Evolutionary conservation across 1,284 basidiomycete species (phyloP), one percentile per base, ranked within the genome.

Genomic region (Fomitiporia mediterranea): DNA sequence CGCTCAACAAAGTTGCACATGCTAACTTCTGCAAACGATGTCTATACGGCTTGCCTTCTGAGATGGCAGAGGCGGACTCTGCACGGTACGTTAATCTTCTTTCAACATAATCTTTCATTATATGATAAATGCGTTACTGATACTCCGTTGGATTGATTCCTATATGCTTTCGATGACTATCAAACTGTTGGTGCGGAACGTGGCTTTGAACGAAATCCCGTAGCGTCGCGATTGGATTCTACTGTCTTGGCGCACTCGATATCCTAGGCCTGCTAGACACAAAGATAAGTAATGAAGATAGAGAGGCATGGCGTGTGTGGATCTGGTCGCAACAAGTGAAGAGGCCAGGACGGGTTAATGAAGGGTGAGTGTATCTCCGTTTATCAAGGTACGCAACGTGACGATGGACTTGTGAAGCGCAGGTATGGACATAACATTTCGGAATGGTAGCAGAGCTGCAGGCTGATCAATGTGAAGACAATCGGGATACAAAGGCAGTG

Each of bases 181-280:
- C n/a, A n/a, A n/a, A n/a, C n/a, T n/a, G n/a, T n/a, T n/a, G n/a
- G n/a, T n/a, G n/a, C n/a, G n/a, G n/a, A n/a, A n/a, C n/a, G n/a
- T n/a, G n/a, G n/a, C n/a, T n/a, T n/a, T n/a, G n/a, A 63, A 52
- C 56, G 61, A 43, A 59, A 50, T 19, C 27, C 51, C 39, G 50
- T 62, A 94, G 92, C 62, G 74, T 94, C 62, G 91, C 89, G 1
- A 67, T 94, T 43, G 83, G 77, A n/a, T 95, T 91, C 73, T 95
- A 95, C 67, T 90, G 87, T 62, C 72, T 95, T 13, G 86, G 89
- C 1, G 80, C 82, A 0, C 71, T 95, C 27, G 92, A 94, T 65
- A 71, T 95, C 15, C 75, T 91, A 5, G 83, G 78, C 7, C 67
- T 75, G 0, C 64, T 90, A 2, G 67, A 79, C 8, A 69, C 72